Conservation (phyloP, 305 asterid species). For the Fraxinus floribunda region DNA sequence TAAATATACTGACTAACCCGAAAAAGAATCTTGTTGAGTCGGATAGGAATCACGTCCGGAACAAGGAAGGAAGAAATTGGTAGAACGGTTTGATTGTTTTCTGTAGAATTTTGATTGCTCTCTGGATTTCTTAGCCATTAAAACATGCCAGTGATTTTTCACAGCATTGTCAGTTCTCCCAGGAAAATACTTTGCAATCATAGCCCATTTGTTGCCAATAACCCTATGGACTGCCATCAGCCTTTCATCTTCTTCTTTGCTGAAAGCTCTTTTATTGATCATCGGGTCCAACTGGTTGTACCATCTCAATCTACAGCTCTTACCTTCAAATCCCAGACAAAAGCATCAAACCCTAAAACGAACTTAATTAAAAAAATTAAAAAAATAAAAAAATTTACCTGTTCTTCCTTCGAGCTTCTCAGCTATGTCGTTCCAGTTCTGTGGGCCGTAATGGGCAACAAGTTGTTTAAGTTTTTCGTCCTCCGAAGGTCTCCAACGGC, state of each 20-base stretch:
- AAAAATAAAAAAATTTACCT: too few relatives aligned
- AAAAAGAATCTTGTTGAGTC: not conserved
- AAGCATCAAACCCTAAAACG: not conserved
- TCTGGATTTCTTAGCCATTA: conserved; percentile 44
- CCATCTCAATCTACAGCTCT: conserved; percentile 66
- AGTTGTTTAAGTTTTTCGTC: conserved; percentile 47
- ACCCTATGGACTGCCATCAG: conserved; percentile 40
- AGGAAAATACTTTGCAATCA: conserved; percentile 47
- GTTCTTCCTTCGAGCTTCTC: conserved; percentile 47
- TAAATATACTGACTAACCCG: not conserved
- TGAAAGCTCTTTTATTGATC: conserved; percentile 45
- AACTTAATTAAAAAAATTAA: not conserved
- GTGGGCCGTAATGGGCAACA: conserved; percentile 46
- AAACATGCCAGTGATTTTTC: conserved; percentile 63
- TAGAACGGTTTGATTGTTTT: conserved; percentile 11
- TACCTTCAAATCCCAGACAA: conserved; percentile 29
- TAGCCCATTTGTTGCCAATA: conserved; percentile 59
- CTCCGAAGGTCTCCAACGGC: conserved; percentile 57
- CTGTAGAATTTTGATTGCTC: conserved; percentile 32
- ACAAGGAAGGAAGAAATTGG: not conserved
- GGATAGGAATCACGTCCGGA: not conserved
- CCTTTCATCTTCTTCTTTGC: conserved; percentile 44
- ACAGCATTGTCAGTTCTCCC: conserved; percentile 59
- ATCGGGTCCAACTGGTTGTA: conserved; percentile 55
- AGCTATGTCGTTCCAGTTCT: conserved; percentile 55